phyloP scores from a whole-genome alignment of 73 alveolate genomes.

The Tetrahymena elliotti region DNA sequence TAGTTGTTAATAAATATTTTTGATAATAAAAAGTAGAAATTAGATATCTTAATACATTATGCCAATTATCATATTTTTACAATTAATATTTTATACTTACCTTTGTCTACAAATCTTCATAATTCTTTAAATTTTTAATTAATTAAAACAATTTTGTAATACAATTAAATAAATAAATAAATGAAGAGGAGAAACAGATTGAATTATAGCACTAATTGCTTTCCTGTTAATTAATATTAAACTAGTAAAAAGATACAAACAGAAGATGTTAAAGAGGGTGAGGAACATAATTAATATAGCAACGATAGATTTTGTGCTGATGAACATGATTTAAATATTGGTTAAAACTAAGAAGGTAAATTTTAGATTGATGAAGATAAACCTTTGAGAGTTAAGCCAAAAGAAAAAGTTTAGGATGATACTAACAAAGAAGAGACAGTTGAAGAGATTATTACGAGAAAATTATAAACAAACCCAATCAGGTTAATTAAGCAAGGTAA shows the following conservation, averaged over 20 bases:
- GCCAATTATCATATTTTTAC: too few species aligned
- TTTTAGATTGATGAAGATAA: neutral
- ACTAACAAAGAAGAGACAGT: neutral
- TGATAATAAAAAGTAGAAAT: neutral
- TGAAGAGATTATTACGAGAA: neutral
- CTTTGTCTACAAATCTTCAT: neutral
- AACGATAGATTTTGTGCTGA: neutral
- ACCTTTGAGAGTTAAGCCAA: neutral
- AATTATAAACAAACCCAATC: slow-evolving; percentile 9
- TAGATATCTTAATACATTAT: neutral
- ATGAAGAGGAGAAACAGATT: neutral
- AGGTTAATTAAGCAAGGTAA: neutral
- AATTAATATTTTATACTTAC: neutral
- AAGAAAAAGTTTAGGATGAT: neutral
- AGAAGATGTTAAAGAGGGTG: neutral
- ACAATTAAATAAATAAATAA: neutral
- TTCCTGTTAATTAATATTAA: neutral
- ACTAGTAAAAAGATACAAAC: neutral
- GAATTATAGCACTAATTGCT: neutral
- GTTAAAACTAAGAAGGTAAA: neutral
- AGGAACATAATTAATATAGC: neutral
- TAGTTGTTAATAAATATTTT: too few species aligned
- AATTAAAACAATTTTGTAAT: neutral
- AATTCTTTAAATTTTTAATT: neutral
- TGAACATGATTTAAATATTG: too few species aligned